These are phyloP conservation scores for Encephalitozoon romaleae DNA, from an alignment of 371 early-diverging fungal genomes.

Conservation along the genomic window DNA sequence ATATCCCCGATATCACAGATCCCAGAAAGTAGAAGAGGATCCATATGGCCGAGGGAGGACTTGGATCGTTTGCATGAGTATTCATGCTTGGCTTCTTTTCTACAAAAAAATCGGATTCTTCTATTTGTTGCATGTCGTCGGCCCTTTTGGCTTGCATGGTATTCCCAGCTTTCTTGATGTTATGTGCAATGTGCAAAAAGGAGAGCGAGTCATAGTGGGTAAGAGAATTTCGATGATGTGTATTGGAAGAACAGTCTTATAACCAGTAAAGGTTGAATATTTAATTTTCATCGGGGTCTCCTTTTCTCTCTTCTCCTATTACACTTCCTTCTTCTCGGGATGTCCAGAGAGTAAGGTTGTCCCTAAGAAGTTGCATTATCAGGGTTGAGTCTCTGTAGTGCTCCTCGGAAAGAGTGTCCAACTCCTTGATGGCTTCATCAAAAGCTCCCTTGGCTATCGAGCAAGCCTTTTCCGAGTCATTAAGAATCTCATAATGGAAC, in stretches of 20 bases:
- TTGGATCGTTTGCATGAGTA: neutral
- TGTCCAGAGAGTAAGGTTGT: conserved; percentile 98
- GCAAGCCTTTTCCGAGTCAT: conserved; percentile 92
- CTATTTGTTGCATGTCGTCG: neutral
- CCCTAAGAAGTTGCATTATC: conserved; percentile 98
- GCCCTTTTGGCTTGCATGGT: neutral
- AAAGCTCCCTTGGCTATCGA: conserved; percentile 95
- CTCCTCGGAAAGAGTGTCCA: conserved; percentile 94
- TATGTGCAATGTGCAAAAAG: neutral
- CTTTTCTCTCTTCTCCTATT: conserved; percentile 9
- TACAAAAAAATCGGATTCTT: neutral
- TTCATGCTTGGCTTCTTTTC: neutral
- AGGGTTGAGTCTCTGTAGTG: conserved; percentile 98
- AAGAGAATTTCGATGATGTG: neutral
- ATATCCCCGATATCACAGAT: neutral
- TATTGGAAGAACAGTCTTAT: neutral
- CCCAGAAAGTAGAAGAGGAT: neutral
- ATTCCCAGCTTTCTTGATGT: too few relatives aligned
- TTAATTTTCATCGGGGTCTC: conserved; percentile 18
- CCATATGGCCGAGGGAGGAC: neutral
- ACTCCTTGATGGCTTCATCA: conserved; percentile 96
- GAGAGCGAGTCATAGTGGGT: neutral
- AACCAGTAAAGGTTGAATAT: neutral
- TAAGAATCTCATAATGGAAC: conserved; percentile 98
- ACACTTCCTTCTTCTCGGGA: conserved; percentile 31